phyloP scores from a whole-genome alignment of 768 basidiomycete genomes.

The Coprinopsis cinerea region DNA sequence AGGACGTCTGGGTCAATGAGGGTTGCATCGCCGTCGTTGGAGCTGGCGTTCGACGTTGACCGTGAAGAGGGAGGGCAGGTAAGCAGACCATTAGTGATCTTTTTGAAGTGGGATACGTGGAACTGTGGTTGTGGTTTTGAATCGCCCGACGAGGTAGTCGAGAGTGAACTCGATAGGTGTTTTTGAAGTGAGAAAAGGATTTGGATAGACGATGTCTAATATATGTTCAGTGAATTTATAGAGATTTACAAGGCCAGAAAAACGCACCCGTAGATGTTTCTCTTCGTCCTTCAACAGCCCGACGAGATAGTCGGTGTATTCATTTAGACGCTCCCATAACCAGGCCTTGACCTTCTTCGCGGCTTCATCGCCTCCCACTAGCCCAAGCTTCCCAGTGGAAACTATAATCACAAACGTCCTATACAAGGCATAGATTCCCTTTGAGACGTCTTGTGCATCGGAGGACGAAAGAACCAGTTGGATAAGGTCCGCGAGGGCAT shows the following conservation, averaged over 20 bases:
- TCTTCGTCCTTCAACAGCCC: conserved; percentile 77
- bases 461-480: conserved; percentile 42
- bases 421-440: conserved; percentile 79
- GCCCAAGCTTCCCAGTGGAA: conserved; percentile 45
- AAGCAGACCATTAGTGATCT: conserved; percentile 54
- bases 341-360: conserved; percentile 68
- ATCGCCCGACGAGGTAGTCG: conserved; percentile 29
- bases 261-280: conserved; percentile 60
- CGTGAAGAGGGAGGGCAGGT: conserved; percentile 50
- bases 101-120: conserved; percentile 62
- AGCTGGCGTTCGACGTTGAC: conserved; percentile 15
- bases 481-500: conserved; percentile 71
- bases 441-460: conserved; percentile 55
- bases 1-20: conserved; percentile 55
- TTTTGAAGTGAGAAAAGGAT: conserved; percentile 75
- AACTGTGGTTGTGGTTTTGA: conserved; percentile 52
- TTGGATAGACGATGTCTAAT: conserved; percentile 62
- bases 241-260: neutral
- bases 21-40: conserved; percentile 21
- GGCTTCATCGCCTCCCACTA: conserved; percentile 42
- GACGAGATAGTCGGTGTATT: conserved; percentile 63
- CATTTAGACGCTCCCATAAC: conserved; percentile 70
- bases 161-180: conserved; percentile 65
- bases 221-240: neutral
- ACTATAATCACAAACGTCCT: conserved; percentile 67